These are phyloP conservation scores for Populus pruinosa DNA, from an alignment of 345 rosid genomes.

Conservation along the genomic window DNA sequence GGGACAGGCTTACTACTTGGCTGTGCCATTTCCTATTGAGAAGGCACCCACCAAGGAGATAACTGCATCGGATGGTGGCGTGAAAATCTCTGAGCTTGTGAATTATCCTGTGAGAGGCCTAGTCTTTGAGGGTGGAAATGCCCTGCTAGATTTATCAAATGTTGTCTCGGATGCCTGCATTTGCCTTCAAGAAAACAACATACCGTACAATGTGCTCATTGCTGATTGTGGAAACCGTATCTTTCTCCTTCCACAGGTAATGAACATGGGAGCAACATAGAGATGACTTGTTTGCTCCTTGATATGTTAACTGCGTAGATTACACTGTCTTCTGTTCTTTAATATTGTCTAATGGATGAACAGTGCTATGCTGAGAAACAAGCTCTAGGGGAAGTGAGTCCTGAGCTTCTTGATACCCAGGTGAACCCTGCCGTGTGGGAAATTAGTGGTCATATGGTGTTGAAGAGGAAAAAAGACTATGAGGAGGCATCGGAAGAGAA, in stretches of 20 bases:
- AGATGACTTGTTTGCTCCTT: not conserved
- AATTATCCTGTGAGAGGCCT: conserved; percentile 87
- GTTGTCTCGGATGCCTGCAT: conserved; percentile 67
- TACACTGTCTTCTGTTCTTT: not conserved
- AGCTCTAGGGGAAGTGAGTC: conserved; percentile 86
- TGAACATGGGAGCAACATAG: conserved; percentile 2
- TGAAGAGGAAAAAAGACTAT: conserved; percentile 83
- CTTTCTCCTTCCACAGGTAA: conserved; percentile 89
- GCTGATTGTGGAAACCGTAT: conserved; percentile 72
- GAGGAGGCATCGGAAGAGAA: conserved; percentile 87
- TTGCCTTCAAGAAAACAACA: conserved; percentile 86
- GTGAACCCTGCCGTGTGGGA: conserved; percentile 99
- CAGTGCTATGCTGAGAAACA: conserved; percentile 98
- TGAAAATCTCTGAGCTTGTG: conserved; percentile 60
- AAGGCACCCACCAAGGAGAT: conserved; percentile 64
- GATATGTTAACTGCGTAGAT: not conserved
- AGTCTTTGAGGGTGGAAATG: conserved; percentile 72
- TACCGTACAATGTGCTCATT: conserved; percentile 82
- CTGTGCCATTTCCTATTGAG: conserved; percentile 79
- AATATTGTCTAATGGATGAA: conserved; percentile 1
- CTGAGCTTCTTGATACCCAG: conserved; percentile 79
- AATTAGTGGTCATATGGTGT: conserved; percentile 95
- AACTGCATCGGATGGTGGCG: conserved; percentile 39
- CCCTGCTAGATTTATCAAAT: conserved; percentile 49
- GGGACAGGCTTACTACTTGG: conserved; percentile 78